Base-by-base conservation (phyloP, 2,329 filamentous ascomycete genomes). In the Sphaerulina vaccinii region DNA sequence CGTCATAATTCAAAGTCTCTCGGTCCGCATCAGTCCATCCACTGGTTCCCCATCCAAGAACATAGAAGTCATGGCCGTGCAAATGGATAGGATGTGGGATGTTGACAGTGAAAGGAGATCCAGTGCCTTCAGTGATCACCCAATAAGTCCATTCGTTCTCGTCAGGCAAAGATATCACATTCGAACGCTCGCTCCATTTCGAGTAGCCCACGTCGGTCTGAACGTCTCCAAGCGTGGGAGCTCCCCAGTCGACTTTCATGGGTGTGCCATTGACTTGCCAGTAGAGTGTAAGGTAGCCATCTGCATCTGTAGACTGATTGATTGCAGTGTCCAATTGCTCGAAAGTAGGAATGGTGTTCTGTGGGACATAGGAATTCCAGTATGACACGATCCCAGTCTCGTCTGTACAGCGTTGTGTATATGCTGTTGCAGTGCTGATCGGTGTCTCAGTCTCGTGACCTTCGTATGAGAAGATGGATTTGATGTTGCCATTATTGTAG, bases 11-110 rank as follows among this genome's bases (percentile, higher is more conserved):
- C 11, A 69, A 53, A 8, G 22, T 43, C 18, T 58, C 46, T 2
- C 56, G 55, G 24, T 62, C 54, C 22, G 47, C 46, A 9, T 59
- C 52, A 8, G 50, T 60, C 59, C 64, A 69, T 8, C 56, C 55
- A 13, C 43, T 51, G 13, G 51, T 57, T 11, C 65, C 65, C 33
- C 56, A 53, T 24, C 64, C 67, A 9, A 68, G 54, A 13, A 69
- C 59, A 47, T 64, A 68, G 54, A 66, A 66, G 45, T 66, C 64
- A 29, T 68, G 65, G 15, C 66, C 66, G 52, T 66, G 61, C 2
- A 87, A 66, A 88, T 23, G 11, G 29, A 69, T 66, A 1, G 66
- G 66, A 47, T 69, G 66, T 1, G 66, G 64, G 18, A 66, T 61
- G 35, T 63, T 59, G 27, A 65, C 64, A 21, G 58, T 61, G 54